Evolutionary conservation across 176 grass and related monocot species (phyloP), one percentile per base, ranked within the genome.

Genomic region (Melocanna baccifera): DNA sequence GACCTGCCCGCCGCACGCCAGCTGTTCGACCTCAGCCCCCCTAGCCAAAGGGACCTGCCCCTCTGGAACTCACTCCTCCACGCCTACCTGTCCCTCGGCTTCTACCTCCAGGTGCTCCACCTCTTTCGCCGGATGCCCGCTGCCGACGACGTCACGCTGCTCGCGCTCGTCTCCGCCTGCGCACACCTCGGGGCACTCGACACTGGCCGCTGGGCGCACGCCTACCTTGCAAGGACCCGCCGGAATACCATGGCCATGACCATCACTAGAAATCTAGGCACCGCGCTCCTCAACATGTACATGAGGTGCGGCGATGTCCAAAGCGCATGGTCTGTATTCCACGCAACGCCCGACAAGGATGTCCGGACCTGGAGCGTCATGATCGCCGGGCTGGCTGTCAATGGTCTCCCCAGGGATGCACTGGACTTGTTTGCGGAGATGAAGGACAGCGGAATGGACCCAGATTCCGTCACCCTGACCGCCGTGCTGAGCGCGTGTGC

Each of bases 281-380:
- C 87, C 11, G 81, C 81, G n/a, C 81, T 89, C 37, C 40, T 89
- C 67, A 89, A 89, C 81, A 89, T 89, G 87, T 89, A 89, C 47
- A 71, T 83, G 42, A 89, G 76, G 76, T 89, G 81, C 25, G 81
- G 87, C 13, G 87, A 89, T 15, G 62, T 89, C 13, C 67, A 73
- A n/a, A 89, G 68, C 57, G 81, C 87, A 0, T 57, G 75, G 75
- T 58, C 58, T 19, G 47, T 85, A 34, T 89, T 85, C 67, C 57
- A 45, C 1, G 22, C 59, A 18, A 80, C 70, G 39, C 56, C 14
- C 18, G 39, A 81, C 47, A 89, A 85, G 76, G 82, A 89, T 48
- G 75, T 85, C 37, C 77, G 76, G 68, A 69, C 59, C 3, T 89
- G 87, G 87, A 85, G 76, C 7, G 68, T 80, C 57, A 89, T 89